phyloP scores from a whole-genome alignment of 2,329 filamentous ascomycete species.

The Aspergillus melleus region DNA sequence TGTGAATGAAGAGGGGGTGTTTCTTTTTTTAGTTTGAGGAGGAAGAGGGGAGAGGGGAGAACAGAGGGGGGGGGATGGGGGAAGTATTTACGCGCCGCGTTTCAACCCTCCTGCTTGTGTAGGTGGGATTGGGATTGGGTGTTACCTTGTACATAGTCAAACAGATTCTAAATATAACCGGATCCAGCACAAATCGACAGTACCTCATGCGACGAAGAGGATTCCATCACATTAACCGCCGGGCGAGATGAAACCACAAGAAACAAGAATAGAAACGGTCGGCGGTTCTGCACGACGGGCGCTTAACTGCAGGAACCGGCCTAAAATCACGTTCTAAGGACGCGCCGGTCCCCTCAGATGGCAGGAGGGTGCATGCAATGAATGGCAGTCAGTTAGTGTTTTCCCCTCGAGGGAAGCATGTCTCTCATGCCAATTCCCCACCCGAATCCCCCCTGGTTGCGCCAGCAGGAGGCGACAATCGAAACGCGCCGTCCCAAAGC shows the following conservation, averaged over 20 bases:
- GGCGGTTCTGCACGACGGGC: slow-evolving; percentile 1
- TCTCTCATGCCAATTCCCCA: no score
- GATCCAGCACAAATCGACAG: background rate
- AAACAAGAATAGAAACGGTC: slow-evolving; percentile 4
- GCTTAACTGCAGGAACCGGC: slow-evolving; percentile 6
- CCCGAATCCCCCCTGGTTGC: background rate
- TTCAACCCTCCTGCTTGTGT: slow-evolving; percentile 12
- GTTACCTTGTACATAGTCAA: background rate
- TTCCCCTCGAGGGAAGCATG: background rate
- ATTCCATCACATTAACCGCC: background rate
- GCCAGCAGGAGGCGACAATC: background rate
- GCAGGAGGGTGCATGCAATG: background rate
- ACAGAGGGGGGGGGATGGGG: slow-evolving; percentile 3
- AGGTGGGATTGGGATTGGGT: background rate
- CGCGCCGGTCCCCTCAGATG: background rate
- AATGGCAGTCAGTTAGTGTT: background rate
- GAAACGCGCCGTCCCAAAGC: slow-evolving; percentile 1
- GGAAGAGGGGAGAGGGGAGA: slow-evolving; percentile 1
- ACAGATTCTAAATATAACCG: background rate
- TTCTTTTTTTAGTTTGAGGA: background rate
- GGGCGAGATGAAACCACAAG: background rate
- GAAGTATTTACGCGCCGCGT: slow-evolving; percentile 19
- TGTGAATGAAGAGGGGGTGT: background rate
- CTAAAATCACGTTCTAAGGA: background rate
- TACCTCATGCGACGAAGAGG: background rate